Conservation (phyloP, 495 filamentous ascomycete genomes). For the Elasticomyces elasticus region DNA sequence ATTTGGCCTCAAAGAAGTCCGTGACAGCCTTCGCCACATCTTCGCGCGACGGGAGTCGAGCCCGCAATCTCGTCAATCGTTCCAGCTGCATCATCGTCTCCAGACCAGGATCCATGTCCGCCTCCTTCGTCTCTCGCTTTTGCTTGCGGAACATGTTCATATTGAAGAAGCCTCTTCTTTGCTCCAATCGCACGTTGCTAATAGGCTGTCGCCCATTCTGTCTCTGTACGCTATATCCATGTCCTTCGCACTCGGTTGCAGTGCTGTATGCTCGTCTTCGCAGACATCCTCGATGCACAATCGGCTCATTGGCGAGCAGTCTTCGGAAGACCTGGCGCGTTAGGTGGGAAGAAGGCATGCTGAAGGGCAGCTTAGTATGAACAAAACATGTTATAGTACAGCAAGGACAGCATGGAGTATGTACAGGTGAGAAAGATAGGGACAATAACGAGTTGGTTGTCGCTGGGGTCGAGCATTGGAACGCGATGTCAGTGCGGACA, state of each 20-base stretch:
- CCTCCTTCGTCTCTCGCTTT: slow-evolving; percentile 41
- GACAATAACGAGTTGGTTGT: background rate
- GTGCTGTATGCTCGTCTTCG: slow-evolving; percentile 18
- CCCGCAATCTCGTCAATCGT: slow-evolving; percentile 35
- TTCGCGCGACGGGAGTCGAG: slow-evolving; percentile 47
- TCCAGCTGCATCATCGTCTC: slow-evolving; percentile 44
- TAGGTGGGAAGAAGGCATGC: slow-evolving; percentile 49
- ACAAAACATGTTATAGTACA: background rate
- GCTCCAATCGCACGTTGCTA: slow-evolving; percentile 19
- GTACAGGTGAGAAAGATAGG: background rate
- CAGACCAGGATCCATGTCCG: slow-evolving; percentile 52
- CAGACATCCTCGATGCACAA: slow-evolving; percentile 36
- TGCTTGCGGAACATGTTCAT: slow-evolving; percentile 44
- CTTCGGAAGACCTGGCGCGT: slow-evolving; percentile 62
- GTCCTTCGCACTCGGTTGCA: background rate
- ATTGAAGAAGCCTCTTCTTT: slow-evolving; percentile 47
- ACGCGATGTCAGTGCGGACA: no score
- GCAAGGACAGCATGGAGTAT: background rate
- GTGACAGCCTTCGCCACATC: slow-evolving; percentile 55
- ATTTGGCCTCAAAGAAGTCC: slow-evolving; percentile 44
- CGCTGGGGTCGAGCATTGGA: background rate
- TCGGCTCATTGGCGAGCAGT: slow-evolving; percentile 55
- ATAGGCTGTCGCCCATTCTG: slow-evolving; percentile 12
- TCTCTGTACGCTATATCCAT: background rate
- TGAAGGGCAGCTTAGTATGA: background rate